These are phyloP conservation scores for Paramyrothecium sp. DNA, from an alignment of 2,329 filamentous ascomycete genomes.

Conservation along the genomic window DNA sequence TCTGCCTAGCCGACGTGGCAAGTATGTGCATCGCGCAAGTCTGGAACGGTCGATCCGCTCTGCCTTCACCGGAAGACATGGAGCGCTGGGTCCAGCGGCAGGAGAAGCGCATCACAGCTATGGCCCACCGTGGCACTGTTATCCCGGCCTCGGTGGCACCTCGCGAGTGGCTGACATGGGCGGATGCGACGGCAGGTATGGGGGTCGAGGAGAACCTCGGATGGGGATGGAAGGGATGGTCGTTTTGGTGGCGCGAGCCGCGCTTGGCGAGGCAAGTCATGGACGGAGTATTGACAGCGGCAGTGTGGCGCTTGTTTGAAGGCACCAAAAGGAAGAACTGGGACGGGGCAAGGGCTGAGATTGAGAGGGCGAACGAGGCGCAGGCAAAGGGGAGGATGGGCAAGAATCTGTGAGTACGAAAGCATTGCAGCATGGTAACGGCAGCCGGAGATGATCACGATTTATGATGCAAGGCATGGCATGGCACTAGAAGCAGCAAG, in stretches of 20 bases:
- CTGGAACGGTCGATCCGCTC: slow-evolving; percentile 17
- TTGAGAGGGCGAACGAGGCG: slow-evolving; percentile 10
- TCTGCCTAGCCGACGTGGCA: slow-evolving; percentile 19
- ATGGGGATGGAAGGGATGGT: slow-evolving; percentile 36
- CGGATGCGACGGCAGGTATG: slow-evolving; percentile 34
- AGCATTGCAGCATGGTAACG: neutral
- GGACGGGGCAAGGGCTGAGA: slow-evolving; percentile 14
- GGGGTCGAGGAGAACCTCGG: slow-evolving; percentile 36
- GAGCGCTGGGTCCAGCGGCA: slow-evolving; percentile 18
- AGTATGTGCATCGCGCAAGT: slow-evolving; percentile 31
- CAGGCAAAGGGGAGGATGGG: slow-evolving; percentile 1
- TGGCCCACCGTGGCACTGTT: slow-evolving; percentile 17
- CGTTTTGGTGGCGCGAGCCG: slow-evolving; percentile 36
- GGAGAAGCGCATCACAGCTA: slow-evolving; percentile 13
- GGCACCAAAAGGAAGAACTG: slow-evolving; percentile 14
- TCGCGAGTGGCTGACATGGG: slow-evolving; percentile 20
- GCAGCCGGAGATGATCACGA: no score
- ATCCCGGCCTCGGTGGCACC: slow-evolving; percentile 17
- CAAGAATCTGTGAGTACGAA: neutral
- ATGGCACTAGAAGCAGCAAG: no score
- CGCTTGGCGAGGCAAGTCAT: slow-evolving; percentile 33
- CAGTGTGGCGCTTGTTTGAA: slow-evolving; percentile 17
- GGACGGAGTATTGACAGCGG: slow-evolving; percentile 17
- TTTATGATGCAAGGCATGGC: no score
- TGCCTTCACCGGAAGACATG: slow-evolving; percentile 34